Evolutionary conservation across 2,329 filamentous ascomycete species (phyloP).

Genomic region (Beauveria varroae): DNA sequence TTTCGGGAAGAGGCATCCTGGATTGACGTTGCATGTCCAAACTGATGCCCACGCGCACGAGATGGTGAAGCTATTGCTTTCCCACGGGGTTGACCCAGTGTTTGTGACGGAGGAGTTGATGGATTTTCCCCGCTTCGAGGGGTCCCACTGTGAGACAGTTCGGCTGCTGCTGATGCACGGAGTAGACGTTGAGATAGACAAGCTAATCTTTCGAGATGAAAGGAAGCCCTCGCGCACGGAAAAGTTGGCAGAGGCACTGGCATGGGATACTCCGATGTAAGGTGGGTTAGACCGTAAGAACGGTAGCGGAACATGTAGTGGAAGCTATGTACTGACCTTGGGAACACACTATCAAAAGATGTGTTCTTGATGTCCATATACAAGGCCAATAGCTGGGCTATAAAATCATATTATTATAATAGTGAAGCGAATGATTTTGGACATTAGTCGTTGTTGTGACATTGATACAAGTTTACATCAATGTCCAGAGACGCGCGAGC

Average conservation of each 20-base stretch:
- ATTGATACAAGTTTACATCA: background rate
- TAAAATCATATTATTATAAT: background rate
- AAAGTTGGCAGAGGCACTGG: background rate
- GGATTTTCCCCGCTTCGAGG: background rate
- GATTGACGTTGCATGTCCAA: no score
- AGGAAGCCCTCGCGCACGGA: background rate
- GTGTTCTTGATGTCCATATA: no score
- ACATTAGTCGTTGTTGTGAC: background rate
- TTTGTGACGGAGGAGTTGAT: background rate
- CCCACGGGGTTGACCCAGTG: background rate
- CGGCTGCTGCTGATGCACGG: background rate
- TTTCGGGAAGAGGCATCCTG: background rate
- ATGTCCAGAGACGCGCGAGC: conserved; percentile 11
- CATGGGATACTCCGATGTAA: no score
- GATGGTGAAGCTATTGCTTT: background rate
- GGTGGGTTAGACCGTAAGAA: no score
- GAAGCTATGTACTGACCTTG: no score
- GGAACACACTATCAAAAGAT: no score
- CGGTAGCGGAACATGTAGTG: no score
- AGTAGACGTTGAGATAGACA: background rate
- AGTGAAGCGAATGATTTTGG: background rate
- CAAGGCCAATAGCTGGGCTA: no score
- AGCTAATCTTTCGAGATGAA: background rate
- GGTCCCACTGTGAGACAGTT: background rate
- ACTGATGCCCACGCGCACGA: background rate